Evolutionary conservation across 208 protist genomes (phyloP).

Genomic region (Trypanosoma lewisi): DNA sequence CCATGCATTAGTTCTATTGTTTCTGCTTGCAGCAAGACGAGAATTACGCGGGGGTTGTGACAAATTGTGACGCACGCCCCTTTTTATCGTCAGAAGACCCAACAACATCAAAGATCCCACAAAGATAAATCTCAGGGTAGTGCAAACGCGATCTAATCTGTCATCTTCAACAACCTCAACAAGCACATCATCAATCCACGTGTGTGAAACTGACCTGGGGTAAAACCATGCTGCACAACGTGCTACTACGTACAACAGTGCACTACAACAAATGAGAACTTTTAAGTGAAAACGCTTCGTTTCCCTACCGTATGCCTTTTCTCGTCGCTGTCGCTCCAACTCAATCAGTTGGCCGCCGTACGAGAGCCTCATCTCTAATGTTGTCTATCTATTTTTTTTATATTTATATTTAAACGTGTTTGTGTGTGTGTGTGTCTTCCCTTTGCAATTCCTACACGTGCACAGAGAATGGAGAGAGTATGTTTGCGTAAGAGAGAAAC

Average conservation of each 20-base stretch:
- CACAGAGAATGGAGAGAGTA: too few species aligned
- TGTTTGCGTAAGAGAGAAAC: too few species aligned
- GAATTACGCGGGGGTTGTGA: not conserved
- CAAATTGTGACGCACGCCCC: not conserved
- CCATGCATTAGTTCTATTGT: not conserved
- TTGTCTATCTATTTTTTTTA: not conserved
- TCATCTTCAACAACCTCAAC: conserved; percentile 71
- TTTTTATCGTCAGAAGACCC: not conserved
- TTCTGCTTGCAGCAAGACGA: not conserved
- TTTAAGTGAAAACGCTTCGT: conserved; percentile 31
- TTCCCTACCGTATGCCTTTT: conserved; percentile 21
- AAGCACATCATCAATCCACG: conserved; percentile 73
- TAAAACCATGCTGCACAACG: conserved; percentile 29
- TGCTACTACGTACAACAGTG: conserved; percentile 15
- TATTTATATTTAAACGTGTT: not conserved
- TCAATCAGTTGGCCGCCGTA: conserved; percentile 37
- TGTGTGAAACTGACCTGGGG: conserved; percentile 34
- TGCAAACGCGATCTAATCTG: conserved; percentile 19
- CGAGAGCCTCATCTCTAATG: conserved; percentile 27
- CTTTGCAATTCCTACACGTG: not conserved
- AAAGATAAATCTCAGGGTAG: conserved; percentile 24
- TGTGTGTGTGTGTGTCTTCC: not conserved
- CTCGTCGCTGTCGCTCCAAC: conserved; percentile 27
- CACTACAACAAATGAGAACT: conserved; percentile 8
- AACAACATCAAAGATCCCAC: conserved; percentile 24